Conservation (phyloP, 2,329 filamentous ascomycete species). For the Hypomyces perniciosus region DNA sequence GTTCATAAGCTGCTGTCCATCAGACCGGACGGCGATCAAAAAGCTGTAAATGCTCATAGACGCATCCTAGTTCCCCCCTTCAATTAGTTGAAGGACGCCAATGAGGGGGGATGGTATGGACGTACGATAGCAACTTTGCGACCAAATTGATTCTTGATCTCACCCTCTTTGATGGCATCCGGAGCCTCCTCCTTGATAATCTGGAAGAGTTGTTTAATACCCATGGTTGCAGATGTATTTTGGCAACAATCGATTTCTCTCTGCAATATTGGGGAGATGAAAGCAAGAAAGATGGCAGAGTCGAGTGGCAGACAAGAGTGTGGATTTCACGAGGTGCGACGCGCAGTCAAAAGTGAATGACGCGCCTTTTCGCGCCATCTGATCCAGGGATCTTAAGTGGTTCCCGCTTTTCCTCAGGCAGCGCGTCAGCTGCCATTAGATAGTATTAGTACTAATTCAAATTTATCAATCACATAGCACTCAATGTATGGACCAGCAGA, state of each 20-base stretch:
- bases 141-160: conserved; percentile 98
- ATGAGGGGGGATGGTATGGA: conserved; percentile 14
- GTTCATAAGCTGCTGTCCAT: conserved; percentile 92
- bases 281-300: not conserved
- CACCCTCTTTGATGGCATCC: conserved; percentile 90
- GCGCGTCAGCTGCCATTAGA: not conserved
- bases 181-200: conserved; percentile 90
- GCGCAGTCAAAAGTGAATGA: conserved; percentile 20
- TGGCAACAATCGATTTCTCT: no score
- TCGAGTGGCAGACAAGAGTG: not conserved
- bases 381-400: conserved; percentile 26
- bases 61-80: conserved; percentile 27
- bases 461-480: not conserved
- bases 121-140: conserved; percentile 95
- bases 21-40: conserved; percentile 92
- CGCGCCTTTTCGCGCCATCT: conserved; percentile 23
- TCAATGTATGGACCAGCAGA: no score
- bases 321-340: not conserved
- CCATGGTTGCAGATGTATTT: conserved; percentile 37
- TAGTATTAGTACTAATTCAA: not conserved
- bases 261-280: not conserved
- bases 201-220: conserved; percentile 68
- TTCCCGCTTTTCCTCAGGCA: conserved; percentile 17
- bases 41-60: conserved; percentile 99
- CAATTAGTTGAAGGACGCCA: no score